Percentiles rank a stretch among this genome's conserved stretches.
Evolutionary conservation across 345 rosid genomes (phyloP).

Genomic region (Gossypium australe): DNA sequence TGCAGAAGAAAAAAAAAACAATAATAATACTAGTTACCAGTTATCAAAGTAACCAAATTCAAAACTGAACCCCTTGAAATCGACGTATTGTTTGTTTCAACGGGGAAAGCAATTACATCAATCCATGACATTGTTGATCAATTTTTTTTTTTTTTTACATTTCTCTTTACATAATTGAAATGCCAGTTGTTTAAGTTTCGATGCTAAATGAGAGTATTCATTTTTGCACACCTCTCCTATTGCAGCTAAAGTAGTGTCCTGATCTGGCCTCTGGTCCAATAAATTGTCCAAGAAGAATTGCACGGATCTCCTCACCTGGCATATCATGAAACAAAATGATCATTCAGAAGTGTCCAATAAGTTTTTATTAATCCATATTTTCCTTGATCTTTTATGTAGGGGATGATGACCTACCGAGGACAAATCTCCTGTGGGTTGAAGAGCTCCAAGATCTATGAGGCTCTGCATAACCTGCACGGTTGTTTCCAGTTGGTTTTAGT

Average conservation of each 20-base stretch:
- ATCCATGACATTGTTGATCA: not conserved
- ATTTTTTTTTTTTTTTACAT: not conserved
- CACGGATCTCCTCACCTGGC: constrained; percentile 92
- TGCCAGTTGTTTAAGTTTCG: not conserved
- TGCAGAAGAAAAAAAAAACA: not conserved
- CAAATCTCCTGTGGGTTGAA: constrained; percentile 92
- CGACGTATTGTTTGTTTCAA: not conserved
- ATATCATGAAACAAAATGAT: not conserved
- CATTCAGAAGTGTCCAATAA: not conserved
- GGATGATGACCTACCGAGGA: constrained; percentile 52
- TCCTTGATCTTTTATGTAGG: not conserved
- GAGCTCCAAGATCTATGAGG: constrained; percentile 87
- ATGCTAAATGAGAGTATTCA: not conserved
- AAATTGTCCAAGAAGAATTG: constrained; percentile 85
- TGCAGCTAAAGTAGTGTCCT: constrained; percentile 75
- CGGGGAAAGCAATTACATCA: not conserved
- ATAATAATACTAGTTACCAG: too few relatives aligned
- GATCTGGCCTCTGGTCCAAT: constrained; percentile 76
- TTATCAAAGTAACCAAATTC: not conserved
- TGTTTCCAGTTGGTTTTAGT: constrained; percentile 21
- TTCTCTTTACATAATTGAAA: not conserved
- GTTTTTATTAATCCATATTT: not conserved
- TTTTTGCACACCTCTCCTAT: constrained; percentile 75
- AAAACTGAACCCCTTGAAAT: not conserved
- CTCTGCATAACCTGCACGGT: constrained; percentile 64